A percentile compares a stretch with the other conserved stretches of the same genome.
These are phyloP conservation scores for Cucumis sativus DNA, from an alignment of 306 rosid genomes.

Conservation along the genomic window Cucumber_9930_V3 NC_026657.2:3516501-3517000, in stretches of 20 bases:
- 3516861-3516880: conserved; percentile 88
- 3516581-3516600: not conserved
- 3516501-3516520: not conserved
- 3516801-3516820: conserved; percentile 41
- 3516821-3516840: conserved; percentile 57
- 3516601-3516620: conserved; percentile 3
- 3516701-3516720: conserved; percentile 96
- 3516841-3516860: conserved; percentile 62
- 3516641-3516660: conserved; percentile 93
- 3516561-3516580: not conserved
- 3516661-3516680: conserved; percentile 91
- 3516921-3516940: not conserved
- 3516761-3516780: not conserved
- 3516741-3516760: not conserved
- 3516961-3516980: not conserved
- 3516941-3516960: not conserved
- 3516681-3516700: conserved; percentile 96
- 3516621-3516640: conserved; percentile 91
- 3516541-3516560: not conserved
- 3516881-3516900: conserved; percentile 33
- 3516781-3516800: conserved; percentile 45
- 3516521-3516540: not conserved
- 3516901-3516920: not conserved
- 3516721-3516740: not conserved
- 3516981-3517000: not conserved